These are phyloP conservation scores for Echium plantagineum DNA, from an alignment of 257 asterid genomes.

Conservation along the genomic window DNA sequence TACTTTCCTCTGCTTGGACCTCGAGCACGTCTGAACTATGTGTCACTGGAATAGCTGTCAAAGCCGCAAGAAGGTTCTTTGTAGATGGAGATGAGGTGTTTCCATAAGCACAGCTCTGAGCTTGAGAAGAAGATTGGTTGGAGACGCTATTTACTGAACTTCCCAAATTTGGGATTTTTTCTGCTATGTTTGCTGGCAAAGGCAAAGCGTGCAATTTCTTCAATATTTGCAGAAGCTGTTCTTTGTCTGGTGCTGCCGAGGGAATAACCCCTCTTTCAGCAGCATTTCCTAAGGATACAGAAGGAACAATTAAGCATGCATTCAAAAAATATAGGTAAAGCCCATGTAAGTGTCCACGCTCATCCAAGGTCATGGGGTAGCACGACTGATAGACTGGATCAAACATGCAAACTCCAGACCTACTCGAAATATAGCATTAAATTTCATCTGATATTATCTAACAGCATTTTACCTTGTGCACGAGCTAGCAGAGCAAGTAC, in stretches of 20 bases:
- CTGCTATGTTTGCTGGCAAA: slow-evolving; percentile 35
- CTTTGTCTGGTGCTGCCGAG: slow-evolving; percentile 38
- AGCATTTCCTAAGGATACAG: slow-evolving; percentile 29
- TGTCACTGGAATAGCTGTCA: slow-evolving; percentile 36
- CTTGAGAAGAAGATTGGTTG: slow-evolving; percentile 24
- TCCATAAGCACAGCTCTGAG: slow-evolving; percentile 22
- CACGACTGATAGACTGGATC: not conserved
- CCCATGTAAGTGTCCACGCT: not conserved
- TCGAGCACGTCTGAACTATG: slow-evolving; percentile 26
- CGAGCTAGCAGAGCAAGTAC: not conserved
- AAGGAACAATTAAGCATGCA: not conserved
- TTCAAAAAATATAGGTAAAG: not conserved
- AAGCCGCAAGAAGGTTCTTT: slow-evolving; percentile 57
- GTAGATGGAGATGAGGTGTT: slow-evolving; percentile 45
- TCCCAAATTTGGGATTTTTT: slow-evolving; percentile 27
- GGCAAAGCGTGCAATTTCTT: slow-evolving; percentile 51
- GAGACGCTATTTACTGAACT: slow-evolving; percentile 19
- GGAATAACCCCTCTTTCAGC: slow-evolving; percentile 27
- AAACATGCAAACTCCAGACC: not conserved
- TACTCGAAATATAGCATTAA: not conserved
- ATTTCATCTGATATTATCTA: not conserved
- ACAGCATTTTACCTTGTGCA: not conserved
- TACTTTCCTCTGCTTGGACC: slow-evolving; percentile 41
- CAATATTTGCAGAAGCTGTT: slow-evolving; percentile 53
- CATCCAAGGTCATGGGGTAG: not conserved